These are phyloP conservation scores for Prunus yedoensis DNA, from an alignment of 331 rosid species.

Conservation along the genomic window DNA sequence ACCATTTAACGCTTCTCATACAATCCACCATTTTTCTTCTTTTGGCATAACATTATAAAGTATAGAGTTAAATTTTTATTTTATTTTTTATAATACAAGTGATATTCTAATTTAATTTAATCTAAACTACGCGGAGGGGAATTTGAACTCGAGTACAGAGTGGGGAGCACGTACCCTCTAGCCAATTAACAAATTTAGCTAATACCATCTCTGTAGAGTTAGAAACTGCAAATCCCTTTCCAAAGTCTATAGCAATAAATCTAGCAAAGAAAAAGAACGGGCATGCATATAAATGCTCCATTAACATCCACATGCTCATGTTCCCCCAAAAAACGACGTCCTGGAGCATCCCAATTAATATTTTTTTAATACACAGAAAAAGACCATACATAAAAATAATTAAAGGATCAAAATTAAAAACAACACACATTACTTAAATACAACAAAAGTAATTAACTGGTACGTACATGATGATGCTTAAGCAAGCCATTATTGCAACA, in stretches of 20 bases:
- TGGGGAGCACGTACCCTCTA: accelerated
- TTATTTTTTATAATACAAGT: background rate
- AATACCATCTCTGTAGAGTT: too few relatives aligned
- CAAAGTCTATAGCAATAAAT: conserved; percentile 14
- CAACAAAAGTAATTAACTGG: too few relatives aligned
- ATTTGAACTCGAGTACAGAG: background rate
- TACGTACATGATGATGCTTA: too few relatives aligned
- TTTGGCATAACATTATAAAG: too few relatives aligned
- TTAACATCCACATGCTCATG: conserved; percentile 58
- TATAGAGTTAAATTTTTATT: too few relatives aligned
- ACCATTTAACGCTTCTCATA: too few relatives aligned
- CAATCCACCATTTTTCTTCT: too few relatives aligned
- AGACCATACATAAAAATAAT: too few relatives aligned
- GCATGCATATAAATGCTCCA: conserved; percentile 45
- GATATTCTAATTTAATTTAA: background rate
- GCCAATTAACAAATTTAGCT: background rate
- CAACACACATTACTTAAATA: too few relatives aligned
- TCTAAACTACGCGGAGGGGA: accelerated
- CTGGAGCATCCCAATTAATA: conserved; percentile 33
- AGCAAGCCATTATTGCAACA: too few relatives aligned
- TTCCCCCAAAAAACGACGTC: conserved; percentile 37
- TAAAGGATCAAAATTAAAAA: too few relatives aligned
- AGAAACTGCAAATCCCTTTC: conserved; percentile 15
- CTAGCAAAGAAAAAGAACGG: conserved; percentile 5
- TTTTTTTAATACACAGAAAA: too few relatives aligned